phyloP scores from a whole-genome alignment of 331 rosid species.

The Telfairia occidentalis region DNA sequence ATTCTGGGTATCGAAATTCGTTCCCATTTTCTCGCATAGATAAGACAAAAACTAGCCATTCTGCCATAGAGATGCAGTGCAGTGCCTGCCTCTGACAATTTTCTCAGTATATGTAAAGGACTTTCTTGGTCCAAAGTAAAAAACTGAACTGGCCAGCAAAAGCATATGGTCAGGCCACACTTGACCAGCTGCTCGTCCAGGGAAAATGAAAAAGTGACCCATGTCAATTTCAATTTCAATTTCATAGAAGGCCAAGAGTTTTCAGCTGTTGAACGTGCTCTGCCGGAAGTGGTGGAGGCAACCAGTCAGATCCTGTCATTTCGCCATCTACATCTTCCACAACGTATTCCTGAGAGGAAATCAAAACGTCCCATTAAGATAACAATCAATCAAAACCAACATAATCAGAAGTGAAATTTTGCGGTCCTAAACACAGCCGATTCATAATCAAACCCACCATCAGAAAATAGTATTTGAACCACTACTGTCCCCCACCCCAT shows the following conservation, averaged over 20 bases:
- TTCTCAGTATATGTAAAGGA: neutral
- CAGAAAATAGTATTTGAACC: neutral
- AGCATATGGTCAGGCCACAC: neutral
- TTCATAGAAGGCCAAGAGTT: conserved; percentile 70
- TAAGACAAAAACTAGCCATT: neutral
- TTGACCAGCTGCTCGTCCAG: conserved; percentile 19
- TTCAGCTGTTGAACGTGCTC: conserved; percentile 94
- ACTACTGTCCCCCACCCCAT: neutral
- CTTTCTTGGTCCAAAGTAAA: neutral
- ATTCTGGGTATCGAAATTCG: neutral
- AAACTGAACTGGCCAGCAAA: neutral
- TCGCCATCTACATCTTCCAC: conserved; percentile 97
- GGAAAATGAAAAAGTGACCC: conserved; percentile 14
- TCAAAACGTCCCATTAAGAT: neutral
- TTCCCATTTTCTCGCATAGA: neutral
- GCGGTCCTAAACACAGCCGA: neutral
- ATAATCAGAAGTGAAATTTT: neutral
- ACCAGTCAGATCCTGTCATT: conserved; percentile 80
- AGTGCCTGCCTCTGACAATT: neutral
- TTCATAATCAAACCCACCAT: neutral
- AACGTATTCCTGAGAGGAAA: conserved; percentile 65
- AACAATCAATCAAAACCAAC: neutral
- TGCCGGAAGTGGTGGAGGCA: conserved; percentile 64
- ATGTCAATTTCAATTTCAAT: too few relatives aligned
- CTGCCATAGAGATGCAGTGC: neutral